Conservation (phyloP, 2,329 filamentous ascomycete genomes). For the Phialophora chinensis region DNA sequence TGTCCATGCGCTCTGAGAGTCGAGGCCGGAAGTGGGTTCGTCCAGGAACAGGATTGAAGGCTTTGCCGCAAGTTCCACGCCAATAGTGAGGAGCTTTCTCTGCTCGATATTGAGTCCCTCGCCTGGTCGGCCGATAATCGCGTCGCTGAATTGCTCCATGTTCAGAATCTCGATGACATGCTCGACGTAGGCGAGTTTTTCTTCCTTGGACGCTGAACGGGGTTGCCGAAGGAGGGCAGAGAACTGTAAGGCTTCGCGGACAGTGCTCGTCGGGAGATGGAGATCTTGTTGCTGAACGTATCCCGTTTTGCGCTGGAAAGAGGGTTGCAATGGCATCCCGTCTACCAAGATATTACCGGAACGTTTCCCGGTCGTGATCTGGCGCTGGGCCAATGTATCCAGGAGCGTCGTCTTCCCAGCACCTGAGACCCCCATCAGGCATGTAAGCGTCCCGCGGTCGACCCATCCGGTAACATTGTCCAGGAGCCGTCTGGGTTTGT, state of each 20-base stretch:
- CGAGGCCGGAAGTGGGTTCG: conserved; percentile 89
- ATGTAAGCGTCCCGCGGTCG: conserved; percentile 61
- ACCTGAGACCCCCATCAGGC: conserved; percentile 66
- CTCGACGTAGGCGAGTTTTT: conserved; percentile 85
- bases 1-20: conserved; percentile 88
- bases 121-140: conserved; percentile 83
- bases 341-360: conserved; percentile 71
- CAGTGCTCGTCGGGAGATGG: conserved; percentile 68
- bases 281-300: conserved; percentile 73
- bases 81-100: conserved; percentile 80
- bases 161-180: conserved; percentile 85
- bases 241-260: conserved; percentile 77
- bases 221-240: conserved; percentile 84
- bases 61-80: conserved; percentile 89
- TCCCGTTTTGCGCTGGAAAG: conserved; percentile 69
- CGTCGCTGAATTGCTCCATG: conserved; percentile 87
- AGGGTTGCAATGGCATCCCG: conserved; percentile 60
- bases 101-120: conserved; percentile 71
- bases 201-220: conserved; percentile 67
- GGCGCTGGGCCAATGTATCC: conserved; percentile 63
- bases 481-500: conserved; percentile 57
- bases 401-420: conserved; percentile 67
- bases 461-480: conserved; percentile 62
- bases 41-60: conserved; percentile 87
- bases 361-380: conserved; percentile 69